A percentile compares a stretch with the other conserved stretches of the same genome.
phyloP scores from a whole-genome alignment of 495 filamentous ascomycete genomes.

The Daldinia grandis region DNA sequence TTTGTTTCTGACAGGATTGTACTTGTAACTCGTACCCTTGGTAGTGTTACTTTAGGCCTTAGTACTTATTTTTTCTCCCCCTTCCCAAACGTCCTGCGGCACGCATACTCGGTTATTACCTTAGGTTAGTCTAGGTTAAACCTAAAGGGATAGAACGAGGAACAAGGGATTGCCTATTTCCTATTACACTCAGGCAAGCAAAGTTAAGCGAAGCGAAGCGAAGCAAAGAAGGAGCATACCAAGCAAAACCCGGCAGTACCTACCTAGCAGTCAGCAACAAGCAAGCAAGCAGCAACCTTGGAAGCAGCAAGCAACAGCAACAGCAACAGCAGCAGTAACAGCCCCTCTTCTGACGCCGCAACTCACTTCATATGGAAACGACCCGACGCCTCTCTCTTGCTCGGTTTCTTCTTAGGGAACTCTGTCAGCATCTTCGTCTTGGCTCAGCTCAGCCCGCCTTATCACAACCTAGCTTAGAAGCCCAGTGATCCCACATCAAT shows the following conservation, averaged over 20 bases:
- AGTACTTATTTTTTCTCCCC: background rate
- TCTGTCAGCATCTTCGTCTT: constrained; percentile 31
- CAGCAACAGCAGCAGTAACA: background rate
- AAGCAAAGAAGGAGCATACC: background rate
- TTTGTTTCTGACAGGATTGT: background rate
- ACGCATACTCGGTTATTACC: constrained; percentile 1
- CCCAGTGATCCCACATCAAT: constrained; percentile 28
- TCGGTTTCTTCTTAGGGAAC: constrained; percentile 9
- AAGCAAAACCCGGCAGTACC: background rate
- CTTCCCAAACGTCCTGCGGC: constrained; percentile 1
- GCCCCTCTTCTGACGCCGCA: constrained; percentile 9
- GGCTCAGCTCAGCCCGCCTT: constrained; percentile 36
- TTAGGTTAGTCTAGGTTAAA: constrained; percentile 1
- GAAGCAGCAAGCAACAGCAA: background rate
- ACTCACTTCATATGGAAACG: constrained; percentile 3
- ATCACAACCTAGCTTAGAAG: constrained; percentile 23
- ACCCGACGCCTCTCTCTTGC: constrained; percentile 6
- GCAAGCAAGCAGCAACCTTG: background rate
- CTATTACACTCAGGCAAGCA: constrained; percentile 1
- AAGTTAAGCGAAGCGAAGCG: background rate
- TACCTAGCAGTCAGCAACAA: background rate
- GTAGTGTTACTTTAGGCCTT: background rate
- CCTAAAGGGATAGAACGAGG: constrained; percentile 6
- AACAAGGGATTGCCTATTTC: constrained; percentile 28
- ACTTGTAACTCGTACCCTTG: constrained; percentile 2